Base-by-base conservation (phyloP, 2,329 filamentous ascomycete genomes). In the Sarocladium kiliense region DNA sequence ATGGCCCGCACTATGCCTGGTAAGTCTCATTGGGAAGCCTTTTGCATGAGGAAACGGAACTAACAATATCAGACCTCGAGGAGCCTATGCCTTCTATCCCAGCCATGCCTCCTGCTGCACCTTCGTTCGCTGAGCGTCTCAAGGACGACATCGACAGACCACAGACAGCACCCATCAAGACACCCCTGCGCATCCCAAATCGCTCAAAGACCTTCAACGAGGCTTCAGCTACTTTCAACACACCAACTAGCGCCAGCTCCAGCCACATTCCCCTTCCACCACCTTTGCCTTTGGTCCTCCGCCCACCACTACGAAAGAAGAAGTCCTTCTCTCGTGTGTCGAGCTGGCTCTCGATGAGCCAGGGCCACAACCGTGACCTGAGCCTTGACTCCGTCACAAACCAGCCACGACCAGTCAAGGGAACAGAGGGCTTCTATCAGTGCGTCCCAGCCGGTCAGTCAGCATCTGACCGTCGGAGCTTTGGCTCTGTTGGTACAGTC, bases 271-370 rank as follows among this genome's bases (percentile, higher is more conserved):
- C 73, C 1, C 73, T 79, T 1, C 78, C 80, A 2, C 82, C 81
- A 1, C 82, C 82, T 2, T 69, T 84, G 3, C 81, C 82, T 0
- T 73, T 85, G 23, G 77, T 82, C 16, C 73, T 84, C 55, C 77
- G 79, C n/a, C 82, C 81, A 7, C 80, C 81, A 1, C 65, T 86
- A 58, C 74, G 83, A 57, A 86, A 86, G 73, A 86, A 85, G 74
- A 86, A 86, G 63, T 85, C 82, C 0, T 86, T 87, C 63, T 82
- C 81, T 10, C 75, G 77, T 16, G 79, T 86, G 9, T 85, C 82
- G 2, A 77, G 67, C 60, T 86, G 82, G 81, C 71, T 86, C 25
- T 81, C 77, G 44, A 66, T 68, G 18, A 62, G 70, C 34, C 62
- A 39, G 50, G 19, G 67, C 45, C 65, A 72, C 56, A 66, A 68